phyloP scores from a whole-genome alignment of 441 rosid species.

The Gossypium aridum region DNA sequence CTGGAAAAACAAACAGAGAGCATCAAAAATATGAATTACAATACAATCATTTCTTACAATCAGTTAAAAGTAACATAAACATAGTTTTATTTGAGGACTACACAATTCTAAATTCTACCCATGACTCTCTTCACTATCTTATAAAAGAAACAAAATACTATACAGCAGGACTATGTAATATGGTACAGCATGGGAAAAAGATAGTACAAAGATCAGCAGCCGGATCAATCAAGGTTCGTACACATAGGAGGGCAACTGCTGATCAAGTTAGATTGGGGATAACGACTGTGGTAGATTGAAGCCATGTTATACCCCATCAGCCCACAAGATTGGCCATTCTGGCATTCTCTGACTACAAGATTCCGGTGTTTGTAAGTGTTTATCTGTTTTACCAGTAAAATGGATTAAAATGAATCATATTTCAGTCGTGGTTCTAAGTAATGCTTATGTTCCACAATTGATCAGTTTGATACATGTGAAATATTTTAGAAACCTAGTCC shows the following conservation, averaged over 20 bases:
- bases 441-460: not conserved
- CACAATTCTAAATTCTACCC: slow-evolving; percentile 17
- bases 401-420: not conserved
- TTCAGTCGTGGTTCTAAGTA: not conserved
- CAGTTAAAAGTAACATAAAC: slow-evolving; percentile 28
- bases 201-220: slow-evolving; percentile 14
- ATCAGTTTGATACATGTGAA: not conserved
- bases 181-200: slow-evolving; percentile 26
- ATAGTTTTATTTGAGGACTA: slow-evolving; percentile 28
- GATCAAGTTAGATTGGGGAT: slow-evolving; percentile 19
- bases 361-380: slow-evolving; percentile 5
- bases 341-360: slow-evolving; percentile 16
- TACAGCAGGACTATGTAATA: slow-evolving; percentile 34
- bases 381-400: slow-evolving; percentile 29
- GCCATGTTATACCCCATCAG: slow-evolving; percentile 8
- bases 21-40: slow-evolving; percentile 12
- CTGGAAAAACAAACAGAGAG: not conserved
- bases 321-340: not conserved
- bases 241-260: slow-evolving; percentile 13
- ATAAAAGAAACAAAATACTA: slow-evolving; percentile 24
- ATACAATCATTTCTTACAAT: slow-evolving; percentile 23
- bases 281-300: slow-evolving; percentile 5
- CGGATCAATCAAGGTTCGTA: slow-evolving; percentile 14
- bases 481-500: not conserved
- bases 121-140: slow-evolving; percentile 26